Percentiles rank a stretch among this genome's conserved stretches.
These are phyloP conservation scores for Straminergon stramineum DNA, from an alignment of 225 moss, liverwort and hornwort species.

Conservation along the genomic window DNA sequence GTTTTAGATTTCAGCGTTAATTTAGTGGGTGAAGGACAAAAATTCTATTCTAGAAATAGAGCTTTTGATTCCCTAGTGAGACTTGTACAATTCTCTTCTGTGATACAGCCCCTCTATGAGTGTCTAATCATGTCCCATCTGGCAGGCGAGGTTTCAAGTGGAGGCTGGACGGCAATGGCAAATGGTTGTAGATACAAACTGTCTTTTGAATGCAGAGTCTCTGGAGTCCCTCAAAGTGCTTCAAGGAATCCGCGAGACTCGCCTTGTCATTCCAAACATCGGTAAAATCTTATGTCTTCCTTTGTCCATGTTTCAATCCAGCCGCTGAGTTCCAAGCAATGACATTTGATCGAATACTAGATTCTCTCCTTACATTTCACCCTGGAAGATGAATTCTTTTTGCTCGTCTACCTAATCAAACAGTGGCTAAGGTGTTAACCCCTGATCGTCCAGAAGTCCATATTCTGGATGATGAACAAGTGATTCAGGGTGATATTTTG, in stretches of 20 bases:
- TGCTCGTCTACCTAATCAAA: neutral
- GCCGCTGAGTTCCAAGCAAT: neutral
- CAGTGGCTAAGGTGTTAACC: neutral
- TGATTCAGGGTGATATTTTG: neutral
- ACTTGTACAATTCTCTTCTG: neutral
- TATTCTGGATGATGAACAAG: neutral
- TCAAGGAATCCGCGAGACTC: constrained; percentile 77
- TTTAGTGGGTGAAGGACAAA: neutral
- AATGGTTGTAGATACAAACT: constrained; percentile 65
- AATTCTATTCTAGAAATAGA: neutral
- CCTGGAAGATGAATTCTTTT: neutral
- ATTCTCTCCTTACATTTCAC: neutral
- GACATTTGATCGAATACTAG: neutral
- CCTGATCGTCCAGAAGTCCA: neutral
- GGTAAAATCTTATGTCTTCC: constrained; percentile 19
- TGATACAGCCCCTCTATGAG: neutral
- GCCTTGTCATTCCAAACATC: constrained; percentile 66
- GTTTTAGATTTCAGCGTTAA: neutral
- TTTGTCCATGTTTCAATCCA: neutral
- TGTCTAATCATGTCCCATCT: neutral
- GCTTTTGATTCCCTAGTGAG: neutral
- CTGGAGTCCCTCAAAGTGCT: constrained; percentile 57
- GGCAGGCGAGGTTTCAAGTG: constrained; percentile 30
- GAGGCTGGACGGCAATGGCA: constrained; percentile 62
- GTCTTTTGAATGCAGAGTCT: constrained; percentile 49